phyloP scores from a whole-genome alignment of 2,329 filamentous ascomycete species.

The Domatiomyces catenatus region DNA sequence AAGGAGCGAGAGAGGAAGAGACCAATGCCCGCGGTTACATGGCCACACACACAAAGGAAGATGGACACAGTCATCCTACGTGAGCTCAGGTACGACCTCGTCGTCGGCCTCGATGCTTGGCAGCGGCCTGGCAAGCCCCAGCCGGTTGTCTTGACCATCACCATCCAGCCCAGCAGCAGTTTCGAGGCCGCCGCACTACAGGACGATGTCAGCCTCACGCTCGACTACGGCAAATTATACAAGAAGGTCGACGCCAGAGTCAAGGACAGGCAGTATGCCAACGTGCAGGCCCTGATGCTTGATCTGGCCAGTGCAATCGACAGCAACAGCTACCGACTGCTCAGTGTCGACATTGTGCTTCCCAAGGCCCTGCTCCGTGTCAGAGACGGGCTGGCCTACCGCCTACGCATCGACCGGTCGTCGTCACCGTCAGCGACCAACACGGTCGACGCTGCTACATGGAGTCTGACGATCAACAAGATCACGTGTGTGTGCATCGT shows the following conservation, averaged over 20 bases:
- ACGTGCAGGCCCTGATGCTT: conserved; percentile 4
- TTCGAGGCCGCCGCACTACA: conserved; percentile 26
- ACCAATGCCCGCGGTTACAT: neutral
- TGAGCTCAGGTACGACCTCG: conserved; percentile 29
- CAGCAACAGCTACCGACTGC: neutral
- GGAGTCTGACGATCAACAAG: conserved; percentile 24
- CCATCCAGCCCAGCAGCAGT: conserved; percentile 27
- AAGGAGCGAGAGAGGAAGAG: neutral
- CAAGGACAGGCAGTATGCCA: conserved; percentile 5
- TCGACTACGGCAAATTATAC: conserved; percentile 35
- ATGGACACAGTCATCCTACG: conserved; percentile 22
- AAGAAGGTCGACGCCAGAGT: conserved; percentile 22
- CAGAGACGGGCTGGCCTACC: conserved; percentile 27
- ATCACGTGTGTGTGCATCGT: conserved; percentile 33
- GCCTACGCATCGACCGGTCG: conserved; percentile 17
- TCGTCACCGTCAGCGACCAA: neutral
- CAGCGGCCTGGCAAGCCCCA: conserved; percentile 30
- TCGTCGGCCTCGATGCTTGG: conserved; percentile 32
- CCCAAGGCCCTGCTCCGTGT: conserved; percentile 32
- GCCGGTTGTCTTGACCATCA: conserved; percentile 29
- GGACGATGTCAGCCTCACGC: conserved; percentile 31
- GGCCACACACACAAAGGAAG: neutral
- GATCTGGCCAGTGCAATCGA: conserved; percentile 1
- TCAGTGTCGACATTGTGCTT: conserved; percentile 16
- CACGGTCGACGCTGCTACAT: conserved; percentile 5